Conservation (phyloP, 768 basidiomycete species). For the Boletus huronensis region DNA sequence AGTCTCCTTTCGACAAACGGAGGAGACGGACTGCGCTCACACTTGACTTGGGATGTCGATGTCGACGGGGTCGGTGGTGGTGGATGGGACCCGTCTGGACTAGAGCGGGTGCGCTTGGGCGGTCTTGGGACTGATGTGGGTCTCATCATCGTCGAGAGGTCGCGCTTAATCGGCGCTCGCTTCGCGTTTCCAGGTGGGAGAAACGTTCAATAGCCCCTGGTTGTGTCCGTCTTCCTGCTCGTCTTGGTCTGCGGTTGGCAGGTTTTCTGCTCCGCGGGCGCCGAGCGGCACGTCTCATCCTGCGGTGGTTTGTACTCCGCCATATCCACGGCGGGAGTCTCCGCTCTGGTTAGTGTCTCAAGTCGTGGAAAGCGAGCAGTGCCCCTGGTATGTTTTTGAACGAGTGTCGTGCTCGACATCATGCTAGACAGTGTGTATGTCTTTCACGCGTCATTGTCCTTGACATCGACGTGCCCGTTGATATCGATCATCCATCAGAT, state of each 20-base stretch:
- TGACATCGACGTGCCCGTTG: background rate
- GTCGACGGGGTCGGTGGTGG: background rate
- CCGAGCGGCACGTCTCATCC: background rate
- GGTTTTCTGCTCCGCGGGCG: background rate
- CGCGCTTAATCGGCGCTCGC: too few species aligned
- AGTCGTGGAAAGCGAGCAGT: background rate
- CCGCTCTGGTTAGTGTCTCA: background rate
- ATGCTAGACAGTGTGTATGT: too few species aligned
- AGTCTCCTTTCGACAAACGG: slow-evolving; percentile 12
- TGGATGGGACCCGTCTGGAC: background rate
- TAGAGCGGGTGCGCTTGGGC: slow-evolving; percentile 15
- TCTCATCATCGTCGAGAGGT: background rate
- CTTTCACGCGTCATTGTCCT: too few species aligned
- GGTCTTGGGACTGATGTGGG: background rate
- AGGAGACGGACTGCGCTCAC: slow-evolving; percentile 21
- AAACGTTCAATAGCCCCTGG: slow-evolving; percentile 11
- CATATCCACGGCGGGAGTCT: background rate
- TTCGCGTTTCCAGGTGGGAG: background rate
- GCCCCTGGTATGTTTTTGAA: too few species aligned
- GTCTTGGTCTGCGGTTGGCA: background rate
- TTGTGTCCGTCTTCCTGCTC: too few species aligned
- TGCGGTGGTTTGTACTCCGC: background rate
- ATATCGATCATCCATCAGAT: background rate
- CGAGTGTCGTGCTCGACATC: too few species aligned
- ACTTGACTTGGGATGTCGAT: slow-evolving; percentile 12